These are phyloP conservation scores for Clonostachys byssicola DNA, from an alignment of 2,329 filamentous ascomycete species.

Conservation along the genomic window DNA sequence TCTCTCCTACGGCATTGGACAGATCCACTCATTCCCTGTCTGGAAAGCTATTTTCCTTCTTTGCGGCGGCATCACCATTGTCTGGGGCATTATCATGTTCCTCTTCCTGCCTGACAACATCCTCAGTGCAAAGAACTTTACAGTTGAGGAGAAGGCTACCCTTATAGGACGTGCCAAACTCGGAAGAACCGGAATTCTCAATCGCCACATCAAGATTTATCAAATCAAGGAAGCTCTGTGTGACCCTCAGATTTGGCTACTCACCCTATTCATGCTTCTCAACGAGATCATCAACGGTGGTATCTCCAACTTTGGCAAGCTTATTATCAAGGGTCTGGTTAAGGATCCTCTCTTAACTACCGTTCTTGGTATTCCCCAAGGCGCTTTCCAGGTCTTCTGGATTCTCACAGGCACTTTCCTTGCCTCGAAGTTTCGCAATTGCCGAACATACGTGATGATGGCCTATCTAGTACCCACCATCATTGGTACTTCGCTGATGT, in stretches of 20 bases:
- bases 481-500: conserved; percentile 41
- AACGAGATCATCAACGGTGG: conserved; percentile 52
- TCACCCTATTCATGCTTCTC: conserved; percentile 48
- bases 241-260: conserved; percentile 47
- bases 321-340: conserved; percentile 44
- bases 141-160: conserved; percentile 20
- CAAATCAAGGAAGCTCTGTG: conserved; percentile 42
- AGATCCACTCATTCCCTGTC: conserved; percentile 33
- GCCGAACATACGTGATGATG: conserved; percentile 46
- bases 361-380: conserved; percentile 48
- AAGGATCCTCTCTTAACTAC: conserved; percentile 31
- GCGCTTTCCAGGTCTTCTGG: conserved; percentile 47
- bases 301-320: conserved; percentile 52
- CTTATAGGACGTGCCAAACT: conserved; percentile 59
- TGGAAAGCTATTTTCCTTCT: conserved; percentile 51
- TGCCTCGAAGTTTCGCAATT: conserved; percentile 44
- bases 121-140: conserved; percentile 20
- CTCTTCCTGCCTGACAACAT: conserved; percentile 41
- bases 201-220: conserved; percentile 37
- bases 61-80: conserved; percentile 39
- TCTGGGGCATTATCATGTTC: conserved; percentile 38
- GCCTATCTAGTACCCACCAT: conserved; percentile 47
- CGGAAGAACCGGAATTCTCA: conserved; percentile 40
- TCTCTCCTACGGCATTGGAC: conserved; percentile 47
- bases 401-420: conserved; percentile 47